A percentile compares a stretch with the other conserved stretches of the same genome.
Conservation (phyloP, 192 early-diverging fungal genomes). For the Podila horticola region DNA sequence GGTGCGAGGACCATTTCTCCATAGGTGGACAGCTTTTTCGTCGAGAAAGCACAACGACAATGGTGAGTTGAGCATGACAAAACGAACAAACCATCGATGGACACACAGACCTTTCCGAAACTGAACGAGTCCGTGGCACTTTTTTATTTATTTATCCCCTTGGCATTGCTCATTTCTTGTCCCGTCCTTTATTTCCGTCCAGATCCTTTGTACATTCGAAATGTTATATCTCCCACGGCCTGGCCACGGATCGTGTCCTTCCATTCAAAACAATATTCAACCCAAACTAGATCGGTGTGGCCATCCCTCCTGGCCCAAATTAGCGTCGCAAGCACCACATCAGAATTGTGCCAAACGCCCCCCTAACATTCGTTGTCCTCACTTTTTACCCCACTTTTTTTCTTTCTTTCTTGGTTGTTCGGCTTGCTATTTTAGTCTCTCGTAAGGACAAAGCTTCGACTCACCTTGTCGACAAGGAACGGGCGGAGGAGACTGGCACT, state of each 20-base stretch:
- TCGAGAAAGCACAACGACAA: background rate
- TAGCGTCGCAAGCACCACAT: too few species aligned
- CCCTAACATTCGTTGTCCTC: background rate
- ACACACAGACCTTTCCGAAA: background rate
- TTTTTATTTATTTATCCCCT: background rate
- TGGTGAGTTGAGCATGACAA: too few species aligned
- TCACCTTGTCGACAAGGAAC: constrained; percentile 45
- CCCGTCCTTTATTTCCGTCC: too few species aligned
- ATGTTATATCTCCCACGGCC: too few species aligned
- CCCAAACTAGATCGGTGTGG: too few species aligned
- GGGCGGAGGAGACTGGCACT: constrained; percentile 46
- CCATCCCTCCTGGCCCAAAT: too few species aligned
- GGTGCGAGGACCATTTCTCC: constrained; percentile 43
- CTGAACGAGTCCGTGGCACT: background rate
- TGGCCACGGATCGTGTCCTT: too few species aligned
- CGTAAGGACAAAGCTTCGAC: background rate
- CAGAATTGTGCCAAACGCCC: too few species aligned
- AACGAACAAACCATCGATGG: too few species aligned
- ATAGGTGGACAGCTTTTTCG: constrained; percentile 32
- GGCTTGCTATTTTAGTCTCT: background rate
- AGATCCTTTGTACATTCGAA: too few species aligned
- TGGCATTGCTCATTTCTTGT: too few species aligned
- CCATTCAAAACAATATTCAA: too few species aligned
- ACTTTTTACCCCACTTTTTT: background rate
- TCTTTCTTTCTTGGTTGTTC: background rate